Conservation (phyloP, 2,329 filamentous ascomycete species). For the Monosporascus sp. region DNA sequence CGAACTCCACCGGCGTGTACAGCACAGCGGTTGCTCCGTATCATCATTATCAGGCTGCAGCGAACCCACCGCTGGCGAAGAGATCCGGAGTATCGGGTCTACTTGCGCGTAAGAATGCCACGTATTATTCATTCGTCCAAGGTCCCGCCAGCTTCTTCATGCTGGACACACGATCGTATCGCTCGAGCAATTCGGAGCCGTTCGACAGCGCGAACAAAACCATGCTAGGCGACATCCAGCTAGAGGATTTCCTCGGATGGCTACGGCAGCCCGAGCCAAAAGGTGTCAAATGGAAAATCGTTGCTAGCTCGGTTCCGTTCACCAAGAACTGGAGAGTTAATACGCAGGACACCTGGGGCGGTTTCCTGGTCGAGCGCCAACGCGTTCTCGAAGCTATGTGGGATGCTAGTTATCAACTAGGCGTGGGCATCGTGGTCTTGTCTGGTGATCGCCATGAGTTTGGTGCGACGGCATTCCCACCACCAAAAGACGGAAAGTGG, state of each 20-base stretch:
- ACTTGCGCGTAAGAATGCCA: conserved; percentile 47
- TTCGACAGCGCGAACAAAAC: conserved; percentile 64
- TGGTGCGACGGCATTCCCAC: conserved; percentile 75
- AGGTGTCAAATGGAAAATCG: conserved; percentile 88
- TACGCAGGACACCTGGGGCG: conserved; percentile 86
- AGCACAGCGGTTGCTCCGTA: conserved; percentile 76
- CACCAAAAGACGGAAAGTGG: conserved; percentile 57
- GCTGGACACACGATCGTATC: conserved; percentile 84
- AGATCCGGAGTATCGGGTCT: conserved; percentile 35
- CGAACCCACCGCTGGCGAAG: conserved; percentile 70
- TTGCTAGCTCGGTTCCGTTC: conserved; percentile 87
- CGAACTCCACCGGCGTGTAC: conserved; percentile 76
- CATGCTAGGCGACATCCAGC: conserved; percentile 78
- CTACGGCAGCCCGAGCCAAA: conserved; percentile 64
- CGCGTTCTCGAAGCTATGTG: conserved; percentile 86
- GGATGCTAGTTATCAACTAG: conserved; percentile 64
- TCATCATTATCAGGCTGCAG: conserved; percentile 75
- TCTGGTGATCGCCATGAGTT: conserved; percentile 97
- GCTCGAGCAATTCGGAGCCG: conserved; percentile 59
- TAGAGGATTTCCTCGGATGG: conserved; percentile 74
- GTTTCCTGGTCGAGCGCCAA: conserved; percentile 76
- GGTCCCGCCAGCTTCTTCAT: conserved; percentile 94
- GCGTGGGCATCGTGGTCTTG: conserved; percentile 74
- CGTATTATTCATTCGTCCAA: conserved; percentile 85
- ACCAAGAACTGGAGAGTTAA: conserved; percentile 97